Evolutionary conservation across 1,284 basidiomycete species (phyloP), one percentile per base, ranked within the genome.

Genomic region (Waitea zeae): DNA sequence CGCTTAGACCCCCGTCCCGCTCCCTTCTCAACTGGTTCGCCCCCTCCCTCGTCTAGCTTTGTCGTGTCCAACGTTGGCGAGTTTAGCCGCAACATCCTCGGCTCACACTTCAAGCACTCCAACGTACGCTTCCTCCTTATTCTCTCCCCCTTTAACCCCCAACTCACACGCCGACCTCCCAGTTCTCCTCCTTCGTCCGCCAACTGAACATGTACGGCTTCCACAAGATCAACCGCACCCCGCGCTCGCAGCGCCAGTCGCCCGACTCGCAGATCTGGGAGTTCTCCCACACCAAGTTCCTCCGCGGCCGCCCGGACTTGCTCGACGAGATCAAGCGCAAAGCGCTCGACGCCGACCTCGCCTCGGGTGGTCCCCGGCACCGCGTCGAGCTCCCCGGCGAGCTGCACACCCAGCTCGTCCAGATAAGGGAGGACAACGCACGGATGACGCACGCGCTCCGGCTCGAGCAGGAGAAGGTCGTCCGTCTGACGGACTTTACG

Each of bases 121-220:
- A 83, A 83, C 49, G 79, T 79, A 42, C 42, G 71, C 57, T n/a
- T 35, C 37, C 17, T 30, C 28, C 29, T 18, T 33, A 20, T 38
- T 13, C 22, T 9, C 34, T 28, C 31, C 36, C 17, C 20, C 19
- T 36, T 36, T 38, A 30, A 34, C 37, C 31, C 17, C 31, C 38
- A 33, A 44, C 35, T 35, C 26, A 26, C 20, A 17, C 19, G 26
- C 30, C 43, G 9, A 39, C 32, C 12, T 37, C n/a, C 22, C 45
- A 89, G 79, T 89, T 88, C 53, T 84, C 81, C 17, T 82, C 77
- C 47, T 89, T 89, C 51, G 83, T 89, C 34, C 73, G 84, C 36
- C 86, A 89, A 50, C 65, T 89, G 36, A 89, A 89, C 57, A 89
- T 89, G 84, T 87, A 84, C 44, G 81, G 79, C 34, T 81, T 81